These are phyloP conservation scores for Hypocreales sp. DNA, from an alignment of 2,329 filamentous ascomycete species.

Conservation along the genomic window DNA sequence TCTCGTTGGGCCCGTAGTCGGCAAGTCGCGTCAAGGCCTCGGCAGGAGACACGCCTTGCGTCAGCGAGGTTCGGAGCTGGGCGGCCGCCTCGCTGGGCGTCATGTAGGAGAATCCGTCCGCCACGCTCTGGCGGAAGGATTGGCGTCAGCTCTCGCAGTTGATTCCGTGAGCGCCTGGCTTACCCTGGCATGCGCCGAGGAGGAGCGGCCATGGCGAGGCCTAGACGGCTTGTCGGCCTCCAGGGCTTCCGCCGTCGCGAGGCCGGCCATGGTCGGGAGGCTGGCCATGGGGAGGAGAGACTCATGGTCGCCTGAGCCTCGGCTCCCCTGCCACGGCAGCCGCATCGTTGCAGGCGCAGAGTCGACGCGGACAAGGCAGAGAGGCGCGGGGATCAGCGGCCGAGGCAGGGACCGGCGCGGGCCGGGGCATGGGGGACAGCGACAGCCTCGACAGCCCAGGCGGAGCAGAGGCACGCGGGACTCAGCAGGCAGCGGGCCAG, in stretches of 20 bases:
- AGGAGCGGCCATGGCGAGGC: conserved; percentile 27
- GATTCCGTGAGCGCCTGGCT: too few species aligned
- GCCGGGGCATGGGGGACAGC: conserved; percentile 9
- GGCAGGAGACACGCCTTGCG: conserved; percentile 61
- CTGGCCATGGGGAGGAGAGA: conserved; percentile 18
- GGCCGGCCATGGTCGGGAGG: conserved; percentile 17
- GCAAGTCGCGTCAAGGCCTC: conserved; percentile 70
- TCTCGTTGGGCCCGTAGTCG: conserved; percentile 80
- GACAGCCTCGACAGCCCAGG: background rate
- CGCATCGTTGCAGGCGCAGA: conserved; percentile 17
- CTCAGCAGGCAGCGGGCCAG: too few species aligned
- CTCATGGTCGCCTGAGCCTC: conserved; percentile 14
- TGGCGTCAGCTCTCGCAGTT: too few species aligned
- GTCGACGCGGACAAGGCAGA: conserved; percentile 5
- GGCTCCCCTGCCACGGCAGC: conserved; percentile 19
- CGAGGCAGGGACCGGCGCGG: conserved; percentile 6
- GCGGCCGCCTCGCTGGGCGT: conserved; percentile 65
- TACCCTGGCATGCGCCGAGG: conserved; percentile 41
- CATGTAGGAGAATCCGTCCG: conserved; percentile 49
- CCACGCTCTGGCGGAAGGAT: conserved; percentile 28
- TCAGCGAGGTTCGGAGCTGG: conserved; percentile 68
- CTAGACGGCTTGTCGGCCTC: conserved; percentile 12
- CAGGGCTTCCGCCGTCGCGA: too few species aligned
- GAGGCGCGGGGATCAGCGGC: conserved; percentile 5
- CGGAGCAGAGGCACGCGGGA: too few species aligned